Percentiles rank a stretch among this genome's conserved stretches.
Evolutionary conservation across 805 yeast species (phyloP).

Genomic region (Starmerella sp.): DNA sequence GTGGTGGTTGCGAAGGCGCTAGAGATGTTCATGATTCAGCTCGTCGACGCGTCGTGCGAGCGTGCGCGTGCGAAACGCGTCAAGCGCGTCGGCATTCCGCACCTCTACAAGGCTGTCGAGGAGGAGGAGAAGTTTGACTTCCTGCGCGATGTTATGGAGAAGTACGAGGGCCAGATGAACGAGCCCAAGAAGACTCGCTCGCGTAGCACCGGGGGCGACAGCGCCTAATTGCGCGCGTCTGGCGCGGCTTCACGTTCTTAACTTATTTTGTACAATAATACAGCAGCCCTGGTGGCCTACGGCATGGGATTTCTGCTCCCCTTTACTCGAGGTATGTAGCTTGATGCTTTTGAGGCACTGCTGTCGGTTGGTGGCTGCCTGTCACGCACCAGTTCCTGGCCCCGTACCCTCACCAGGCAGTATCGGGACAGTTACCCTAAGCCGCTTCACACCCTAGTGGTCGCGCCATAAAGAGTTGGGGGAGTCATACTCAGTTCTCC

Average conservation of each 20-base stretch:
- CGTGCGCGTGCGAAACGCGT: conserved; percentile 67
- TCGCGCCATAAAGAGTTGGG: neutral
- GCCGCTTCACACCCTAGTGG: neutral
- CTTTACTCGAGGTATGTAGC: neutral
- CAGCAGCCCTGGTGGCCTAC: neutral
- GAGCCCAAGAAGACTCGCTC: conserved; percentile 19
- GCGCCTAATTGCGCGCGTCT: neutral
- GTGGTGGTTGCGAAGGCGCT: conserved; percentile 93
- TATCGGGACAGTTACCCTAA: neutral
- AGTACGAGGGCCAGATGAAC: conserved; percentile 37
- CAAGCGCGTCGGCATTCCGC: conserved; percentile 71
- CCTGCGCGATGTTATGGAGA: conserved; percentile 60
- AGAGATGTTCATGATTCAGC: conserved; percentile 79
- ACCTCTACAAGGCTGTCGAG: conserved; percentile 72
- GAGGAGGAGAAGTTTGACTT: conserved; percentile 88
- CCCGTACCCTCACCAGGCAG: neutral
- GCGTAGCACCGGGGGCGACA: neutral
- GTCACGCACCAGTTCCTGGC: no score
- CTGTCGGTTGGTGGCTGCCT: no score
- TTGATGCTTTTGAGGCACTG: no score
- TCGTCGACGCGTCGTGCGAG: conserved; percentile 71
- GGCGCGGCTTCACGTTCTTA: neutral
- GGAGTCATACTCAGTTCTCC: neutral
- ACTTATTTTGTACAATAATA: conserved; percentile 2
- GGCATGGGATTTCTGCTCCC: neutral